Conservation (phyloP, 148 eudicot species). For the Amaranthus cruentus region DNA sequence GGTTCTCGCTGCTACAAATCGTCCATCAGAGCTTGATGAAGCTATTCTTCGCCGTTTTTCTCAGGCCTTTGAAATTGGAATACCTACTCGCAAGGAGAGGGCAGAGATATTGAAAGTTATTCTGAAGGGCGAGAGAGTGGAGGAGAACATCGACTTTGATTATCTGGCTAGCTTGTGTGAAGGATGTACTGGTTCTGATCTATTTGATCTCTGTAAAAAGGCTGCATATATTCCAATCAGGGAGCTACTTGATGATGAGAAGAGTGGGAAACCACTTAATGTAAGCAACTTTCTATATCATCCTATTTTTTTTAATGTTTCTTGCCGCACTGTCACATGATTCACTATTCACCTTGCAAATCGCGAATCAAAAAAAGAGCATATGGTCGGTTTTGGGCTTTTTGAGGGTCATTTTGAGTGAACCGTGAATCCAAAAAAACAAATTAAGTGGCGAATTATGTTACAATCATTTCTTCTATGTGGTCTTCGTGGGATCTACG, state of each 20-base stretch:
- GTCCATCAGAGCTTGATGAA: conserved; percentile 96
- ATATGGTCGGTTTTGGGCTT: not conserved
- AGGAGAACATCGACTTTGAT: conserved; percentile 57
- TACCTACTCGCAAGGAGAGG: conserved; percentile 67
- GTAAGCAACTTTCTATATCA: conserved; percentile 34
- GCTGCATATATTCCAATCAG: conserved; percentile 92
- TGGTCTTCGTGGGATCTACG: too few species aligned
- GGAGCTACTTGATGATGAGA: conserved; percentile 80
- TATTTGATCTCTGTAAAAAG: conserved; percentile 80
- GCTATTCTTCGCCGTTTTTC: conserved; percentile 95
- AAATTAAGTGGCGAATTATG: too few species aligned
- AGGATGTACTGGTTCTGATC: conserved; percentile 92
- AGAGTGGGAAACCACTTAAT: conserved; percentile 52
- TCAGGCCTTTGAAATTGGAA: conserved; percentile 93
- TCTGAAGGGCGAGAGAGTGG: conserved; percentile 73
- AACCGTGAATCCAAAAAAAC: not conserved
- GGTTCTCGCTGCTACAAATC: conserved; percentile 98
- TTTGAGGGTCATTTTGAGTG: not conserved
- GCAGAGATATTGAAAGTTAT: conserved; percentile 70
- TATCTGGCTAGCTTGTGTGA: conserved; percentile 65
- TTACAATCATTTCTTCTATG: too few species aligned
- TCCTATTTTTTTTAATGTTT: not conserved
- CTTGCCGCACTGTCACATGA: not conserved
- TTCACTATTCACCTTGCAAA: not conserved
- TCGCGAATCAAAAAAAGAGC: not conserved